Base-by-base conservation (phyloP, 441 rosid genomes). In the Cnidoscolus chayamansa region DNA sequence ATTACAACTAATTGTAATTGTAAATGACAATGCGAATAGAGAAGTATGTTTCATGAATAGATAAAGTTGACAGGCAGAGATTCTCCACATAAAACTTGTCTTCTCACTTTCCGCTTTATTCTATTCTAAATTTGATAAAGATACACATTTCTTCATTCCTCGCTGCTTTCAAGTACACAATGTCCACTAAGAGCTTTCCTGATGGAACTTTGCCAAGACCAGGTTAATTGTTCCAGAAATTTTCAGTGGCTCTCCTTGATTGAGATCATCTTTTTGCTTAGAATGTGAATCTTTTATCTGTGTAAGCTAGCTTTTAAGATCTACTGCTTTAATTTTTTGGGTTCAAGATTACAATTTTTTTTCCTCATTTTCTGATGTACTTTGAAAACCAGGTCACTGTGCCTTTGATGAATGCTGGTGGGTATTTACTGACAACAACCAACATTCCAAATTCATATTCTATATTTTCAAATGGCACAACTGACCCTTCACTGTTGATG, bases 371-470 rank as follows among this genome's bases (percentile, higher is more conserved):
- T 50, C 60, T 50, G 56, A 31, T 51, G n/a, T 40, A 15, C 13
- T 58, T 58, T 62, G 1, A n/a, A 48, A 53, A 25, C 8, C 56
- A 77, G 78, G 81, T 78, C 31, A 64, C 75, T 10, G n/a, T 47
- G 59, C 59, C 67, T 12, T 54, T 65, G 19, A 47, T 54, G 37
- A 20, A 51, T 70, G 53, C 69, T 70, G 77, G 78, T 70, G 77
- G 78, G 16, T 59, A 49, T 30, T 65, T 65, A 59, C 63, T 68
- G 19, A 59, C 67, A 64, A 59, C 49, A 59, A 66, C 63, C 17
- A 53, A 60, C 63, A 70, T 55, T 59, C 56, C 70, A 66, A 78
- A 43, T 55, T 15, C 78, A 61, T 66, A 66, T 70, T 15, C 54
- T 35, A 48, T 63, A 59, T 74, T 60, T 78, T 59, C 62, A 13